Percentiles rank a stretch among this genome's conserved stretches.
These are phyloP conservation scores for Nannochloropsis limnetica DNA, from an alignment of 352 stramenopile species.

Conservation along the genomic window DNA sequence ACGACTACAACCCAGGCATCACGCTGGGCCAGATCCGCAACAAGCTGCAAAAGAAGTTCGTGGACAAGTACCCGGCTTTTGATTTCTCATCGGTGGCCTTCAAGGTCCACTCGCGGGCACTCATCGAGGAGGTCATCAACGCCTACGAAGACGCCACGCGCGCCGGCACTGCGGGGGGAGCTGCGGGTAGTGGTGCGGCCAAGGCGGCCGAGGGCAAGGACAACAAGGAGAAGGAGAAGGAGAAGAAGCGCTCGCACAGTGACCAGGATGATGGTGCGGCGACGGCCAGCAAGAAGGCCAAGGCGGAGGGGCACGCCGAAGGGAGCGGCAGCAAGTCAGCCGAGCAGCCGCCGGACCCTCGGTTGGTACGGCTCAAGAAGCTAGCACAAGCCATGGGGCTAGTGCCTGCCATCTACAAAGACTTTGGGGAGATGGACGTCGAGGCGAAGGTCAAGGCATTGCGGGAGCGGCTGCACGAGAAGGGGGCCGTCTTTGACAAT, in stretches of 20 bases:
- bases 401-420: not conserved
- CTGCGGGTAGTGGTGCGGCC: not conserved
- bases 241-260: not conserved
- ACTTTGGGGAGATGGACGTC: not conserved
- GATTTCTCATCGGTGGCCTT: slow-evolving; percentile 22
- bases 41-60: slow-evolving; percentile 33
- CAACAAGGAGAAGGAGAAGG: not conserved
- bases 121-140: slow-evolving; percentile 22
- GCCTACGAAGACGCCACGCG: not conserved
- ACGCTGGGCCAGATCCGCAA: slow-evolving; percentile 19
- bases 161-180: not conserved
- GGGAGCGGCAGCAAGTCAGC: not conserved
- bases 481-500: not conserved
- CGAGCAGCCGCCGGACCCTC: slow-evolving; percentile 3
- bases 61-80: slow-evolving; percentile 1
- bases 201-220: not conserved
- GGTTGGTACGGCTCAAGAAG: not conserved
- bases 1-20: slow-evolving; percentile 26
- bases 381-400: not conserved
- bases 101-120: not conserved
- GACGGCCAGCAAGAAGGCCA: not conserved
- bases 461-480: not conserved
- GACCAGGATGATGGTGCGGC: not conserved
- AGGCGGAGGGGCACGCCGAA: not conserved
- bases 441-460: not conserved